Evolutionary conservation across 116 monocot species (phyloP).

Genomic region (Posidonia oceanica): DNA sequence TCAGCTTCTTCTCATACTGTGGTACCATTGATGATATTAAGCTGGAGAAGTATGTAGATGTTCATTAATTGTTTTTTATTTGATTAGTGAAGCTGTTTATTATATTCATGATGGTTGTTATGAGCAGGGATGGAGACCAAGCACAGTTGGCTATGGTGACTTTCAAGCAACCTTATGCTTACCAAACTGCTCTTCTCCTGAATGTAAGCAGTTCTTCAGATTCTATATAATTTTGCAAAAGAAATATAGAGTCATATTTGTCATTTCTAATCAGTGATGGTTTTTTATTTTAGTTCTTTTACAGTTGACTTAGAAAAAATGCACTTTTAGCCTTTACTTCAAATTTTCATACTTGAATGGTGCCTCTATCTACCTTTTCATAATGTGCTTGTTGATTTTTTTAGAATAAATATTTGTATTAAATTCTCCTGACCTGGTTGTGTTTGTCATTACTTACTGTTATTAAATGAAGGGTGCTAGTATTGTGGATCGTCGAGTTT

Average conservation of each 20-base stretch:
- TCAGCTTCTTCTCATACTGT: constrained; percentile 54
- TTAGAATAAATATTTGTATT: too few species aligned
- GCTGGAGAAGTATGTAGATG: constrained; percentile 25
- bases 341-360: too few species aligned
- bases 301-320: too few species aligned
- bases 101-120: neutral
- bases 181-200: constrained; percentile 54
- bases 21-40: constrained; percentile 38
- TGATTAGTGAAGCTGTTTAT: neutral
- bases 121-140: constrained; percentile 22
- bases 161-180: constrained; percentile 54
- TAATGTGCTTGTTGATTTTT: too few species aligned
- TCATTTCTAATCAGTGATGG: too few species aligned
- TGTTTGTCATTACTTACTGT: too few species aligned
- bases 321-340: too few species aligned
- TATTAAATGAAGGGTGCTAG: constrained; percentile 26
- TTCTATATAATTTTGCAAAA: neutral
- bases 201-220: constrained; percentile 24
- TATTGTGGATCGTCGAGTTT: constrained; percentile 27
- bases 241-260: too few species aligned
- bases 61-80: neutral
- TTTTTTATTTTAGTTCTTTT: neutral
- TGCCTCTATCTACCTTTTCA: too few species aligned
- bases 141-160: constrained; percentile 35
- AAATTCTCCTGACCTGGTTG: too few species aligned